A percentile compares a stretch with the other conserved stretches of the same genome.
phyloP scores from a whole-genome alignment of 192 early-diverging fungal species.

The Hyaloraphidium curvatum region DNA sequence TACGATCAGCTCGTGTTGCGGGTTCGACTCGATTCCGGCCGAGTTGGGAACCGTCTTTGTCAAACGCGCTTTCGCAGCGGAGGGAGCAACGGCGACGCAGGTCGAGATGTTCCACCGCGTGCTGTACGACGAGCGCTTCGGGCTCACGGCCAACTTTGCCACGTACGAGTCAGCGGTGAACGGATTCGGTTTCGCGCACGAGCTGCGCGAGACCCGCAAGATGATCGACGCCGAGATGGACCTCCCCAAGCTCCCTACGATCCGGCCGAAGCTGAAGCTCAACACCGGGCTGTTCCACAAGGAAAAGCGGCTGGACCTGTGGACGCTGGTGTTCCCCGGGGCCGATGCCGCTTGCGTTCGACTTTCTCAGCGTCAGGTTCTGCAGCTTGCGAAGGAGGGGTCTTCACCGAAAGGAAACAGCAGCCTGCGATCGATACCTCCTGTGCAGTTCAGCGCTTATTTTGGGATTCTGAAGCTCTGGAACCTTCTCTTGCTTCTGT shows the following conservation, averaged over 20 bases:
- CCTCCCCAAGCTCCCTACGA: conserved; percentile 6
- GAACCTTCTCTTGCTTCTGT: conserved; percentile 7
- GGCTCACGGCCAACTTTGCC: conserved; percentile 31
- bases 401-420: no score
- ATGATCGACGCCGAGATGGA: conserved; percentile 18
- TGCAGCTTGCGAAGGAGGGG: no score
- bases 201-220: conserved; percentile 17
- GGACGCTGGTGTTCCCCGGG: no score
- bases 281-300: no score
- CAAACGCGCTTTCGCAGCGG: conserved; percentile 24
- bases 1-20: conserved; percentile 40
- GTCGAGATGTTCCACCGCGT: conserved; percentile 43
- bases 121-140: conserved; percentile 23
- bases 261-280: conserved; percentile 26
- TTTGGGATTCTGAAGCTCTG: conserved; percentile 23
- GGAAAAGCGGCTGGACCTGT: no score
- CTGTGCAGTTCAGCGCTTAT: conserved; percentile 42
- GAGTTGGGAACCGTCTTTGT: conserved; percentile 40
- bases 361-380: no score
- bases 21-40: conserved; percentile 40
- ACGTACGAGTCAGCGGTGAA: conserved; percentile 37
- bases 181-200: conserved; percentile 8
- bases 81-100: conserved; percentile 19
- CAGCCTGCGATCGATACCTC: no score
- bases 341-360: no score